A percentile compares a stretch with the other conserved stretches of the same genome.
phyloP scores from a whole-genome alignment of 2,329 filamentous ascomycete genomes.

The Curvularia sp. region DNA sequence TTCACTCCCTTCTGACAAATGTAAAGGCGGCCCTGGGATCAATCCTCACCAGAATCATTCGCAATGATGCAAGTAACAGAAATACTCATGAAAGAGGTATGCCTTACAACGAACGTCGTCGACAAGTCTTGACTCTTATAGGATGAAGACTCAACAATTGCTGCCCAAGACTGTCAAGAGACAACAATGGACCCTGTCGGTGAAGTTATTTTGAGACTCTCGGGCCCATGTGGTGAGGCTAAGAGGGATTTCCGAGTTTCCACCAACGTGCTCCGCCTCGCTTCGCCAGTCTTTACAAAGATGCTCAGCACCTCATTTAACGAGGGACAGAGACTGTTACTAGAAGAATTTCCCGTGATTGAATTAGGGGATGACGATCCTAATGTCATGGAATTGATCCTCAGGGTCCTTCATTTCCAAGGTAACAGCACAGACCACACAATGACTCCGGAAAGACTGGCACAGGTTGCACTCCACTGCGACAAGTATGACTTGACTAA shows the following conservation, averaged over 20 bases:
- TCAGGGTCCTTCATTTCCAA: slow-evolving; percentile 13
- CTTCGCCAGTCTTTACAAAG: slow-evolving; percentile 12
- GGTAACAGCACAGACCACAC: background rate
- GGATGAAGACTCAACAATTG: too few relatives aligned
- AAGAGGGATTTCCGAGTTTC: slow-evolving; percentile 12
- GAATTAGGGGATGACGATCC: slow-evolving; percentile 15
- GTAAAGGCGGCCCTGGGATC: too few relatives aligned
- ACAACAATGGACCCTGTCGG: too few relatives aligned
- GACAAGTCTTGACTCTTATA: too few relatives aligned
- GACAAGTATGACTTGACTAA: slow-evolving; percentile 16
- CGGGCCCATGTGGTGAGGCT: background rate
- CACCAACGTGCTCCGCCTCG: slow-evolving; percentile 12
- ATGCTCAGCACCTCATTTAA: slow-evolving; percentile 14
- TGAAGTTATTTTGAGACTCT: too few relatives aligned
- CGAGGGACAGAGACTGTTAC: slow-evolving; percentile 13
- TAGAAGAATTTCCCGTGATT: slow-evolving; percentile 2
- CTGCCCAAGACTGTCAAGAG: too few relatives aligned
- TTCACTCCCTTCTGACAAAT: too few relatives aligned
- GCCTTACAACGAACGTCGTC: too few relatives aligned
- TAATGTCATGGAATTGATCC: slow-evolving; percentile 7
- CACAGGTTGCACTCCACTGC: slow-evolving; percentile 11
- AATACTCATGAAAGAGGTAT: too few relatives aligned
- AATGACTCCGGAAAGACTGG: slow-evolving; percentile 11
- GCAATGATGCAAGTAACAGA: too few relatives aligned
- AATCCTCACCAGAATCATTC: too few relatives aligned